Percentiles rank a stretch among this genome's conserved stretches.
These are phyloP conservation scores for Phaseolus coccineus DNA, from an alignment of 331 rosid genomes.

Conservation along the genomic window DNA sequence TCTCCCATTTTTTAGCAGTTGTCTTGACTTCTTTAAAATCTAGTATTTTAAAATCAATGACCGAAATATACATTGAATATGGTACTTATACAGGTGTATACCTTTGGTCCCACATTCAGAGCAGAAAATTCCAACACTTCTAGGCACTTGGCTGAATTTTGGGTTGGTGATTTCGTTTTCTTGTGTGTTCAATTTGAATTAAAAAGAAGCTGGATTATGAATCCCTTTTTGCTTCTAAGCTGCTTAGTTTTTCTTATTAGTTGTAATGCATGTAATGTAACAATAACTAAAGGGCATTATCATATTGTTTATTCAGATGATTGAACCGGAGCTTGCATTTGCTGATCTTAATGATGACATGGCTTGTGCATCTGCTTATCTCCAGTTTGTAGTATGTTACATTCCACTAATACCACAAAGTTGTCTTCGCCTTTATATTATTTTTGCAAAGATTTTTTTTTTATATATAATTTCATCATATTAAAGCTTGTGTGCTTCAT, in stretches of 20 bases:
- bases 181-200: conserved; percentile 1
- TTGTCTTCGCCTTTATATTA: conserved; percentile 24
- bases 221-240: conserved; percentile 28
- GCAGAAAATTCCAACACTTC: conserved; percentile 99
- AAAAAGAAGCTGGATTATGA: conserved; percentile 10
- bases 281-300: conserved; percentile 1
- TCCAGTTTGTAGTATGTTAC: conserved; percentile 93
- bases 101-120: conserved; percentile 96
- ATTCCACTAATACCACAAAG: conserved; percentile 49
- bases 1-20: background rate
- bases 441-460: conserved; percentile 33
- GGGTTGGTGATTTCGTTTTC: conserved; percentile 65
- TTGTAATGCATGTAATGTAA: conserved; percentile 36
- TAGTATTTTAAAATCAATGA: conserved; percentile 23
- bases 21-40: conserved; percentile 28
- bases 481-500: conserved; percentile 21
- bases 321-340: conserved; percentile 97
- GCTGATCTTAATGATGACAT: conserved; percentile 96
- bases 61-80: conserved; percentile 34
- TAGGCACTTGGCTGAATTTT: conserved; percentile 96
- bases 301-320: conserved; percentile 68
- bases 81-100: conserved; percentile 70
- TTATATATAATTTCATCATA: conserved; percentile 25
- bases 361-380: conserved; percentile 99
- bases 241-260: conserved; percentile 4